These are phyloP conservation scores for Colletotrichum sojae DNA, from an alignment of 2,329 filamentous ascomycete genomes.

Conservation along the genomic window DNA sequence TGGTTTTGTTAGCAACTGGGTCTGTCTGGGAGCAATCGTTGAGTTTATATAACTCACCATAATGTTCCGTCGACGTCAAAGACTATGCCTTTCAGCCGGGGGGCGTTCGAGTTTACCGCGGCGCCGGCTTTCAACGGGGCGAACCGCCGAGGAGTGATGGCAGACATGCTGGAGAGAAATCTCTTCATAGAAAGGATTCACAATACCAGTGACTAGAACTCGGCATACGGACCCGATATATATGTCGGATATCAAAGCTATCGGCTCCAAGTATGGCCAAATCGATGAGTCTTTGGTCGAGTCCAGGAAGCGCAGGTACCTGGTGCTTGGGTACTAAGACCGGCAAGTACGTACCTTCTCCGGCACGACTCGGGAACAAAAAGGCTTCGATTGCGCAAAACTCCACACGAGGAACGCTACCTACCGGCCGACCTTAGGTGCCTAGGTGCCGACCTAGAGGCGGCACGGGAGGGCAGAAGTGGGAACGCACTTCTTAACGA, in stretches of 20 bases:
- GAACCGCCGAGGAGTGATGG: conserved; percentile 62
- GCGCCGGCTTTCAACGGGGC: conserved; percentile 65
- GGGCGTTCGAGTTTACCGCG: conserved; percentile 50
- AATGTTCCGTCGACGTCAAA: conserved; percentile 98
- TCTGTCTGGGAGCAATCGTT: too few species aligned
- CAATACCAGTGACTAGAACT: neutral
- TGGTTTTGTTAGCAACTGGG: neutral
- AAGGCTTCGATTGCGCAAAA: conserved; percentile 13
- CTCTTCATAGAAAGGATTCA: conserved; percentile 42
- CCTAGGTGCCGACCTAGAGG: neutral
- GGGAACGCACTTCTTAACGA: conserved; percentile 10
- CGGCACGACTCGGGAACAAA: neutral
- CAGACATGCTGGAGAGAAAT: conserved; percentile 60
- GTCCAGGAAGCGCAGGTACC: conserved; percentile 8
- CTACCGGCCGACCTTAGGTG: neutral
- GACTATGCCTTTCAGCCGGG: conserved; percentile 73
- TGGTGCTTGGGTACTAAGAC: neutral
- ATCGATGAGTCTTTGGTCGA: conserved; percentile 11
- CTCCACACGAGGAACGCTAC: neutral
- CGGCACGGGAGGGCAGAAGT: conserved; percentile 6
- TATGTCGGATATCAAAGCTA: neutral
- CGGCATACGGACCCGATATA: neutral
- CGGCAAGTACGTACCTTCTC: conserved; percentile 5
- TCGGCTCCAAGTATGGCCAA: conserved; percentile 6
- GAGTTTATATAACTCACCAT: conserved; percentile 72